Percentiles rank a stretch among this genome's conserved stretches.
Conservation (phyloP, 208 protist species). For the Leishmania amazonensis region DNA sequence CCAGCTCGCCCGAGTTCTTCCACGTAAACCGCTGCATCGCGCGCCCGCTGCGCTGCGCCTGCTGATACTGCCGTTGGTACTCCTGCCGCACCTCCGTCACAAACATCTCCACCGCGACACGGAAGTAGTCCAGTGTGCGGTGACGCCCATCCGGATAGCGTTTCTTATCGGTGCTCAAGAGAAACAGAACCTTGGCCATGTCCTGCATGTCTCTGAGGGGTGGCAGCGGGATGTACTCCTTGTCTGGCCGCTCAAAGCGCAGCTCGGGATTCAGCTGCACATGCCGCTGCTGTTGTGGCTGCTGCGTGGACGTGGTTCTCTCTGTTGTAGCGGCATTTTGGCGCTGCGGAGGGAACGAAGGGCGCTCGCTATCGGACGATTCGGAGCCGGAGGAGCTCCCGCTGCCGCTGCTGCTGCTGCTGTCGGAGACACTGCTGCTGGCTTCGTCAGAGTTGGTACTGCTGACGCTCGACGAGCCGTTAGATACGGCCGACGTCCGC, state of each 20-base stretch:
- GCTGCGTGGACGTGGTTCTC: conserved; percentile 1
- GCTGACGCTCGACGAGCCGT: conserved; percentile 26
- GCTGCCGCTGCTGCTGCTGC: conserved; percentile 30
- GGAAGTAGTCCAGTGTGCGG: conserved; percentile 80
- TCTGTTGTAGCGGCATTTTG: conserved; percentile 7
- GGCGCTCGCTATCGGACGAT: conserved; percentile 19
- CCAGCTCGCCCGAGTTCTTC: conserved; percentile 85
- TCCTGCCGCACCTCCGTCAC: conserved; percentile 60
- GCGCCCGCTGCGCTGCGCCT: conserved; percentile 38
- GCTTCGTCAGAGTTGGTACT: conserved; percentile 30
- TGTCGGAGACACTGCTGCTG: conserved; percentile 18
- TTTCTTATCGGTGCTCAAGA: conserved; percentile 48
- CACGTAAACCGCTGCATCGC: conserved; percentile 66
- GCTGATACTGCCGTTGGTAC: conserved; percentile 57
- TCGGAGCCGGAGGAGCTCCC: conserved; percentile 5
- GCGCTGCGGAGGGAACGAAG: neutral
- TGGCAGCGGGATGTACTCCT: conserved; percentile 72
- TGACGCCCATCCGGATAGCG: conserved; percentile 70
- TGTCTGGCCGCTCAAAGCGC: conserved; percentile 67
- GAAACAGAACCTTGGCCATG: conserved; percentile 32
- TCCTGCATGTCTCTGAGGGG: conserved; percentile 28
- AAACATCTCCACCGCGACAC: conserved; percentile 83
- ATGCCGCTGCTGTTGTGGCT: conserved; percentile 9
- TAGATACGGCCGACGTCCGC: neutral
- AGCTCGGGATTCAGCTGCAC: conserved; percentile 70